Evolutionary conservation across 805 yeast genomes (phyloP).

Genomic region (Sugiyamaella mastotermitis): DNA sequence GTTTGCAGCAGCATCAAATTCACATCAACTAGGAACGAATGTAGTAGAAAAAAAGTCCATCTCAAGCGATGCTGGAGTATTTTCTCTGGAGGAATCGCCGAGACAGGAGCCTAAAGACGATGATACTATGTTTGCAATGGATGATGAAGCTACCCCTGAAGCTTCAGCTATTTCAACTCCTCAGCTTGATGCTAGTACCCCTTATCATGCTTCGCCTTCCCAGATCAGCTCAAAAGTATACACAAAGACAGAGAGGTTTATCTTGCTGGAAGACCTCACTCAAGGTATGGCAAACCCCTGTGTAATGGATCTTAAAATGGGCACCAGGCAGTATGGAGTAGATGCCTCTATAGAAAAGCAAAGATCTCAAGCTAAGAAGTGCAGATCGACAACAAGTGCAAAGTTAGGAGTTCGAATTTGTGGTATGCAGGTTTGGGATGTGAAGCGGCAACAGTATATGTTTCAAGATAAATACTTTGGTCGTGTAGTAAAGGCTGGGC

Average conservation of each 20-base stretch:
- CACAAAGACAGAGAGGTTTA: constrained; percentile 70
- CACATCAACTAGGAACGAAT: not conserved
- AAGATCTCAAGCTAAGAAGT: constrained; percentile 73
- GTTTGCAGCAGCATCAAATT: not conserved
- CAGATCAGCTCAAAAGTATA: not conserved
- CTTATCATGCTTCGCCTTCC: not conserved
- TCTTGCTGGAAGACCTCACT: constrained; percentile 85
- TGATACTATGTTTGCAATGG: constrained; percentile 19
- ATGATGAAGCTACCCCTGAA: constrained; percentile 7
- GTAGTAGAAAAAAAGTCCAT: not conserved
- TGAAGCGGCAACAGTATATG: constrained; percentile 40
- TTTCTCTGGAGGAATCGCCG: constrained; percentile 8
- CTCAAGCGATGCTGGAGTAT: not conserved
- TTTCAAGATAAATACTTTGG: constrained; percentile 92
- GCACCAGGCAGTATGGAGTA: constrained; percentile 97
- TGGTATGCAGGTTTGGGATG: constrained; percentile 86
- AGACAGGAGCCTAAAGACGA: constrained; percentile 9
- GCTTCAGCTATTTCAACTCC: not conserved
- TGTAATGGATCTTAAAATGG: constrained; percentile 94
- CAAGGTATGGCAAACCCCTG: constrained; percentile 78
- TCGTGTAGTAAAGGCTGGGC: constrained; percentile 62
- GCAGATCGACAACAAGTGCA: constrained; percentile 74
- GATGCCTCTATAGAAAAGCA: constrained; percentile 73
- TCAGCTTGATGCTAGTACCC: not conserved
- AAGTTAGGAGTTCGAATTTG: constrained; percentile 86